Conservation (phyloP, 1,284 basidiomycete species). For the Xerocomus nothofagi region DNA sequence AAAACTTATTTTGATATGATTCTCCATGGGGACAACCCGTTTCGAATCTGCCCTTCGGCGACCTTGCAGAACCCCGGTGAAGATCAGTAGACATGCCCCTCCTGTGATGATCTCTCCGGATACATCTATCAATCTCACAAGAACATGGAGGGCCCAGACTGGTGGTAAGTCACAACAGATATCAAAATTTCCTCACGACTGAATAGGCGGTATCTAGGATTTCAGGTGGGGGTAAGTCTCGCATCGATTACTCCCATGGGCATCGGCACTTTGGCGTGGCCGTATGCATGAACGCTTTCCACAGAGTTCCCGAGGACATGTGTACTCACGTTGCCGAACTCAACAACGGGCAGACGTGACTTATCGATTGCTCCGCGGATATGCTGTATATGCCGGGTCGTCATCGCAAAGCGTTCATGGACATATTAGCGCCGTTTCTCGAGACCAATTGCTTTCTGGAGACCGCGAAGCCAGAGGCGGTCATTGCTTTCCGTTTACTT, state of each 20-base stretch:
- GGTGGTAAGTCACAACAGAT: conserved; percentile 38
- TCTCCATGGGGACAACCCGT: conserved; percentile 47
- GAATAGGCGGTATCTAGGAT: neutral
- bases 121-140: conserved; percentile 37
- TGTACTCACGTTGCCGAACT: conserved; percentile 40
- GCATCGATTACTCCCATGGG: neutral
- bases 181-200: neutral
- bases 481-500: conserved; percentile 9
- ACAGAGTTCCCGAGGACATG: conserved; percentile 35
- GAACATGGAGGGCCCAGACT: conserved; percentile 41
- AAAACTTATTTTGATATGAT: conserved; percentile 49
- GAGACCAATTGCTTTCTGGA: conserved; percentile 51
- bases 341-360: conserved; percentile 36
- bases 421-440: conserved; percentile 44
- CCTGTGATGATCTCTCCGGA: conserved; percentile 42
- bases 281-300: conserved; percentile 45
- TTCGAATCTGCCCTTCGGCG: conserved; percentile 38
- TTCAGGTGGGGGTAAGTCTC: conserved; percentile 42
- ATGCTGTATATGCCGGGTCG: conserved; percentile 49
- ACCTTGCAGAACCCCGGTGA: conserved; percentile 12
- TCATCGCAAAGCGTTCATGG: conserved; percentile 41
- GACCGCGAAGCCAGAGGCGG: conserved; percentile 46
- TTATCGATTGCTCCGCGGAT: conserved; percentile 51
- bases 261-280: conserved; percentile 42
- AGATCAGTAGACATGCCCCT: conserved; percentile 36